A percentile compares a stretch with the other conserved stretches of the same genome.
Evolutionary conservation across 495 filamentous ascomycete species (phyloP).

Genomic region (Darksidea phi): DNA sequence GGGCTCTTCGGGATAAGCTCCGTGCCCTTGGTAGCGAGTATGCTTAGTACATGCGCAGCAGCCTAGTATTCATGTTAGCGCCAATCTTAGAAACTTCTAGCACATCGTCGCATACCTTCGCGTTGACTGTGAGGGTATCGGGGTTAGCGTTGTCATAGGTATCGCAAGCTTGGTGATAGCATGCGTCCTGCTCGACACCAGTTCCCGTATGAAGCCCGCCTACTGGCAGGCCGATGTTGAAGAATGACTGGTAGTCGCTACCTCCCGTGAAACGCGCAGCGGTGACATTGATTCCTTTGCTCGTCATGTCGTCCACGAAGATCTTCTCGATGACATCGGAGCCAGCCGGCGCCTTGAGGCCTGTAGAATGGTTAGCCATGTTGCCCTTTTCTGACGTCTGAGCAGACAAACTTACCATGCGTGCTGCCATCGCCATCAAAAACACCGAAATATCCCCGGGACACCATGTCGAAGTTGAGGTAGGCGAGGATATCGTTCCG

Average conservation of each 20-base stretch:
- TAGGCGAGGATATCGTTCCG: constrained; percentile 61
- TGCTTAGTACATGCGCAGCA: constrained; percentile 47
- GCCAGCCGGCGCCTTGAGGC: constrained; percentile 58
- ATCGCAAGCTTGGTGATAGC: constrained; percentile 64
- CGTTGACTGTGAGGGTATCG: constrained; percentile 60
- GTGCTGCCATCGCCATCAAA: constrained; percentile 67
- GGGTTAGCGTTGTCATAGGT: constrained; percentile 58
- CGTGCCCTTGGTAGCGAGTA: constrained; percentile 43
- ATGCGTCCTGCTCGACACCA: constrained; percentile 67
- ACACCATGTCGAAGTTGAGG: constrained; percentile 78
- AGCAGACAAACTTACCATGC: no score
- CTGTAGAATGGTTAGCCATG: no score
- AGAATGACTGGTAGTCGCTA: constrained; percentile 69
- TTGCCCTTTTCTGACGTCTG: no score
- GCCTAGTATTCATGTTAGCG: constrained; percentile 42
- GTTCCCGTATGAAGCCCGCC: constrained; percentile 66
- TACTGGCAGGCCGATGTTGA: constrained; percentile 59
- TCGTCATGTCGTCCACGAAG: constrained; percentile 58
- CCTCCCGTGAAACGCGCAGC: constrained; percentile 62
- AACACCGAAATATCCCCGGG: constrained; percentile 64
- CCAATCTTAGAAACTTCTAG: constrained; percentile 33
- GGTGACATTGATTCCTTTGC: constrained; percentile 45
- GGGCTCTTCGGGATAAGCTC: constrained; percentile 45
- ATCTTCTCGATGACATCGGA: constrained; percentile 61
- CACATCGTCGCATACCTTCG: constrained; percentile 46